Base-by-base conservation (phyloP, 805 yeast genomes). In the Saccharomycopsis amapae region DNA sequence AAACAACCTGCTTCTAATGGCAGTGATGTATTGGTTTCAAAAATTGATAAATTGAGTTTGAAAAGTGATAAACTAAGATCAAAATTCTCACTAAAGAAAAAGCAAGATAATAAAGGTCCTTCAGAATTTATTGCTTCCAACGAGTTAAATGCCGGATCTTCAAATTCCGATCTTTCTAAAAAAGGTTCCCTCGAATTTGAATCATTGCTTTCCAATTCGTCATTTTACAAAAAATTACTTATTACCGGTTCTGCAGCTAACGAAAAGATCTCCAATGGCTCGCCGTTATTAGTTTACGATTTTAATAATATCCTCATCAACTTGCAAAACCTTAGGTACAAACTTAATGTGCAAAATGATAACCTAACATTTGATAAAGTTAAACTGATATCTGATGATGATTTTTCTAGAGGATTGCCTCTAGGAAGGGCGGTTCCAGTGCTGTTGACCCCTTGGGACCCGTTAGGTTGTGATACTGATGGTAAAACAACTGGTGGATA, bases 281-380 rank as follows among this genome's bases (percentile, higher is more conserved):
- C 44, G 25, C 10, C 23, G 20, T 20, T 51, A 15, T 43, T 45
- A 19, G 32, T 48, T 22, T 15, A 25, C 2, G 52, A 51, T 34
- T 38, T 51, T n/a, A 38, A 45, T 18, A 39, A 41, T 15, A 37
- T 51, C 31, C 18, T 45, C 3, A 24, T 40, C 7, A 45, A 39
- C 20, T 40, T 51, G 42, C 22, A 45, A 15, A 48, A 45, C 30
- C 40, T 51, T 4, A 44, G 34, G 3, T 45, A 45, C 19, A 51
- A 51, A 30, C 36, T 51, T 15, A 38, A 22, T n/a, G 15, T 42
- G 3, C 42, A 51, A 36, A 51, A 51, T 38, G 44, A 51, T 28
- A 45, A 51, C 22, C 28, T 51, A n/a, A 28, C 18, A 5, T 51
- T 51, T 38, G 43, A 51, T n/a, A 41, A 22, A 32, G 35, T 48